Base-by-base conservation (phyloP, 2,329 filamentous ascomycete genomes). In the Colletotrichum sp. region DNA sequence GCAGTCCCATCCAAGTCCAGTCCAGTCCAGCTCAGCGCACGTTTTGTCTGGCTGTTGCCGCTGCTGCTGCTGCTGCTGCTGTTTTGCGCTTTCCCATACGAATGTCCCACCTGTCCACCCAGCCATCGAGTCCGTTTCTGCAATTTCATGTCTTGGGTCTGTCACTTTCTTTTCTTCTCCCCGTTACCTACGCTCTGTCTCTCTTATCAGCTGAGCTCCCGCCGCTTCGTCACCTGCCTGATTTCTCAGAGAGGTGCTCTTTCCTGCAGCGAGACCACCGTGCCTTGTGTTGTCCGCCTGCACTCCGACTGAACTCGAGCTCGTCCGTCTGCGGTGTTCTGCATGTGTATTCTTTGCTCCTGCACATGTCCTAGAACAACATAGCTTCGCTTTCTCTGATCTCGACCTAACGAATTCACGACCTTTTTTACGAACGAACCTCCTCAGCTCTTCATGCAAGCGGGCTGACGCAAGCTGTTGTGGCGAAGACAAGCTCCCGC, bases 381-480 rank as follows among this genome's bases (percentile, higher is more conserved):
- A 21, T 30, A 18, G n/a, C 58, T 26, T 26, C 28, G 24, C 9
- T 21, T 62, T 24, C 68, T 52, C 24, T 26, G 8, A 56, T 21
- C 66, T 32, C 56, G 26, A n/a, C 71, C 60, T 65, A 66, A 52
- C 62, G 38, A 66, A 26, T 36, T 64, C 21, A 60, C 43, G 34
- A 74, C 26, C 43, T 24, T 62, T 26, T 43, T 64, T 18, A 28
- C 36, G 30, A 71, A 52, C 43, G 43, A 52, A 21, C 43, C 28
- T 28, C 13, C 38, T 67, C 69, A 48, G 38, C 62, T 66, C 62
- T 62, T 9, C 62, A 56, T 75, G 69, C 61, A 72, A 64, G 36
- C 38, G 55, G n/a, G 62, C 69, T 72, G 73, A 67, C 73, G 69
- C 73, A 72, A 72, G 69, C 62, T 75, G 24, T 66, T 67, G 73